These are phyloP conservation scores for Diutina rugosa DNA, from an alignment of 1,139 yeast genomes.

Conservation along the genomic window DNA sequence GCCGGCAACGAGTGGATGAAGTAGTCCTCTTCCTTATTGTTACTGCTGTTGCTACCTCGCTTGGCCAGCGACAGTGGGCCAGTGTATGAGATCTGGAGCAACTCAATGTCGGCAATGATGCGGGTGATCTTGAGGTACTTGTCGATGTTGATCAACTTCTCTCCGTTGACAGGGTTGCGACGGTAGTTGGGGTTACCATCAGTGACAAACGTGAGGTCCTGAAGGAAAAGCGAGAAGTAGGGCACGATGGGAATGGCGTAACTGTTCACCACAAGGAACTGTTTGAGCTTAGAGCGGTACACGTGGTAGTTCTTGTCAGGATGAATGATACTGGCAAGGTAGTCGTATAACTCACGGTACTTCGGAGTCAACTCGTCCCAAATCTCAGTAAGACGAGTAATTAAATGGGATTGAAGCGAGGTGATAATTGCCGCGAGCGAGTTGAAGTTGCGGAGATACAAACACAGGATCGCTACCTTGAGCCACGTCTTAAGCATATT, in stretches of 20 bases:
- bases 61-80: neutral
- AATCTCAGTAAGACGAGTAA: constrained; percentile 51
- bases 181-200: constrained; percentile 71
- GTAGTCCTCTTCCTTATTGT: constrained; percentile 14
- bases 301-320: constrained; percentile 76
- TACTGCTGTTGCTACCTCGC: neutral
- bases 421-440: constrained; percentile 83
- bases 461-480: constrained; percentile 70
- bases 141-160: constrained; percentile 66
- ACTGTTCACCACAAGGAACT: constrained; percentile 38
- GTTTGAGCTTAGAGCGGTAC: constrained; percentile 57
- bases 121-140: constrained; percentile 66
- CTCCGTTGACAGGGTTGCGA: constrained; percentile 7
- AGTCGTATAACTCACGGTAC: constrained; percentile 52
- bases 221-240: constrained; percentile 69
- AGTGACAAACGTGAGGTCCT: constrained; percentile 75
- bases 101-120: constrained; percentile 67
- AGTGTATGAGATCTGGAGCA: constrained; percentile 53
- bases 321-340: constrained; percentile 57
- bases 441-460: constrained; percentile 71
- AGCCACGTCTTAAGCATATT: constrained; percentile 70
- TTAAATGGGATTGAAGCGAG: constrained; percentile 68
- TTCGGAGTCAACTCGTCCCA: constrained; percentile 62
- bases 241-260: constrained; percentile 69
- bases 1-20: constrained; percentile 28